Evolutionary conservation across 257 asterid genomes (phyloP), one percentile per base, ranked within the genome.

Genomic region (Eustoma russellianum): DNA sequence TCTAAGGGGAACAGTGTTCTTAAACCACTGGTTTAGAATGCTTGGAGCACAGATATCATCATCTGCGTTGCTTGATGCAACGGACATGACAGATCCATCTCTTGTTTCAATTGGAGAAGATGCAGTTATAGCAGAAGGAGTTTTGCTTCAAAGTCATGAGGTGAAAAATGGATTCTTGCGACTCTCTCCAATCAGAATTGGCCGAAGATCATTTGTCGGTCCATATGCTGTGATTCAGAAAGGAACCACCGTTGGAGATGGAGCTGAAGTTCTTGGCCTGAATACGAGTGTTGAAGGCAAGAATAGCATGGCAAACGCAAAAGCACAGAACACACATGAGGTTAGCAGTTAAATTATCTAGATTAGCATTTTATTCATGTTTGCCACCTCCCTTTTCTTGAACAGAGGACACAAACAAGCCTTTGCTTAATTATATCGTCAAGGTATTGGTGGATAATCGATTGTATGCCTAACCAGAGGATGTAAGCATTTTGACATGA

Each of bases 1-100:
- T 63, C 61, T 79, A 68, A 79, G 79, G 66, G 93, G 93, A 58
- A 85, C 95, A 13, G 83, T 85, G 38, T 85, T 75, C 67, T 18
- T 85, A 53, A 85, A 75, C 46, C 73, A 74, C 53, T 82, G 89
- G 95, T 79, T 75, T 48, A 59, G 61, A 65, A 82, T 82, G 75
- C 61, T 85, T 0, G 86, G 95, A 59, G 89, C 82, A 8, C 79
- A 73, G 62, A 47, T 85, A 38, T 68, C 75, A 41, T 67, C 79
- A n/a, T 71, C 84, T 44, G 81, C 74, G 38, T 38, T 85, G 16
- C 55, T 85, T 14, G 89, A 82, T 33, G 76, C 86, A 1, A 46
- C 59, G 3, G 86, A 85, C 62, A 82, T 85, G 45, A 77, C 93
- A 1, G 93, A 85, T 64, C 95, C 95, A 0, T 64, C 40, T 30